Conservation (phyloP, 768 basidiomycete genomes). For the Heimioporus sp. region DNA sequence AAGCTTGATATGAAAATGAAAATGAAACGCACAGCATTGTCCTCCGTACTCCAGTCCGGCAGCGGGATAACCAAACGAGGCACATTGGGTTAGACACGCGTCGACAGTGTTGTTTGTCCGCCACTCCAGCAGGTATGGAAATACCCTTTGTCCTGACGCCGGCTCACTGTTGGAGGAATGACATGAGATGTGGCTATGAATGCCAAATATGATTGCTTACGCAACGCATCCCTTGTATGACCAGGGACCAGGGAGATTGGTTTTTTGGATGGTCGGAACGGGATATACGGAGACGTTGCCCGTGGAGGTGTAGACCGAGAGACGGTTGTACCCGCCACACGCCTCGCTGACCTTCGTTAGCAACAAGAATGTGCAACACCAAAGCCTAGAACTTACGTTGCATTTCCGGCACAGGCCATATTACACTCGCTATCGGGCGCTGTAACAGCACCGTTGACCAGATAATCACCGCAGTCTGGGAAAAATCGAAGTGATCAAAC, state of each 20-base stretch:
- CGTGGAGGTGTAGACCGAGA: conserved; percentile 64
- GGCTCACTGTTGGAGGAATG: conserved; percentile 43
- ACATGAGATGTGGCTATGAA: too few species aligned
- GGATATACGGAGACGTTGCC: conserved; percentile 52
- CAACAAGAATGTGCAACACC: too few species aligned
- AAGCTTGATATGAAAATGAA: not conserved
- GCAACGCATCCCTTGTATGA: conserved; percentile 63
- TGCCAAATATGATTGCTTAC: conserved; percentile 36
- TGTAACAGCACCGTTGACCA: too few species aligned
- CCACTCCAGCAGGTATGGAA: conserved; percentile 61
- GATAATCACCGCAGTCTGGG: too few species aligned
- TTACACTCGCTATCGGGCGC: too few species aligned
- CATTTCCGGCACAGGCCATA: too few species aligned
- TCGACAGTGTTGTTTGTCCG: conserved; percentile 60
- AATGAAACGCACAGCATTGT: conserved; percentile 63
- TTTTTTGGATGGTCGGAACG: conserved; percentile 55
- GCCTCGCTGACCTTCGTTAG: too few species aligned
- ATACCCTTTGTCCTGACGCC: conserved; percentile 39
- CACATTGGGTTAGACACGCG: conserved; percentile 66
- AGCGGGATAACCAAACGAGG: conserved; percentile 67
- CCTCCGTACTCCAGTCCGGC: conserved; percentile 68
- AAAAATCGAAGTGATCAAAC: too few species aligned
- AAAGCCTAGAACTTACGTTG: too few species aligned
- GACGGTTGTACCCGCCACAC: conserved; percentile 42
- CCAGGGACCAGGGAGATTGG: conserved; percentile 64